These are phyloP conservation scores for Lepidium africanum DNA, from an alignment of 345 rosid genomes.

Conservation along the genomic window DNA sequence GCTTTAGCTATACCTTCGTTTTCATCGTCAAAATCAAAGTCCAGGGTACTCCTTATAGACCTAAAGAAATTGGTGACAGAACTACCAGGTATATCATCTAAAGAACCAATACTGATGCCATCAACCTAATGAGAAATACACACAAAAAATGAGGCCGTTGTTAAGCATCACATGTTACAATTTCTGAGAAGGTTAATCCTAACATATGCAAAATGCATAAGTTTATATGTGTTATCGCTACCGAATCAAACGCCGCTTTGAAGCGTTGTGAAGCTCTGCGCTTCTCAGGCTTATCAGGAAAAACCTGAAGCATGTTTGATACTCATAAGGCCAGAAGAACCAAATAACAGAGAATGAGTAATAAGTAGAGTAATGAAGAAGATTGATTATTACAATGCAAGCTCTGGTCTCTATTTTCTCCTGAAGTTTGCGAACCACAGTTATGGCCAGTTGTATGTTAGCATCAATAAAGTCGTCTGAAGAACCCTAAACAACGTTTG, in stretches of 20 bases:
- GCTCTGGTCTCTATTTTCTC: slow-evolving; percentile 64
- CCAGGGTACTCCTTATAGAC: slow-evolving; percentile 77
- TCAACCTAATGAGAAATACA: slow-evolving; percentile 52
- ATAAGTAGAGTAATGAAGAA: not conserved
- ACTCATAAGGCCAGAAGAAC: not conserved
- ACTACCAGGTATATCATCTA: slow-evolving; percentile 70
- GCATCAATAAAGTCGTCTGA: slow-evolving; percentile 96
- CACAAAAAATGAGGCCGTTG: slow-evolving; percentile 4
- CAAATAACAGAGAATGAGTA: not conserved
- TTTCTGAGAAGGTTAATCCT: not conserved
- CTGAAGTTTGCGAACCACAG: slow-evolving; percentile 71
- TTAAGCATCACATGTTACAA: not conserved
- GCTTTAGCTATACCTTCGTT: slow-evolving; percentile 57
- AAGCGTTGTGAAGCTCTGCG: slow-evolving; percentile 73
- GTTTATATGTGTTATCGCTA: slow-evolving; percentile 15
- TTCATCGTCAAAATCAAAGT: slow-evolving; percentile 92
- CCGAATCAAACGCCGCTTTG: slow-evolving; percentile 72
- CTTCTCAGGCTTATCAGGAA: slow-evolving; percentile 85
- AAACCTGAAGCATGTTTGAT: slow-evolving; percentile 46
- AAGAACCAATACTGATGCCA: slow-evolving; percentile 65
- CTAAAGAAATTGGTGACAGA: slow-evolving; percentile 69
- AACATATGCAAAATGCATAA: not conserved
- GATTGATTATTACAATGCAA: slow-evolving; percentile 60
- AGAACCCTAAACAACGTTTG: slow-evolving; percentile 66
- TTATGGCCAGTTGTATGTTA: slow-evolving; percentile 79